Percentiles rank a stretch among this genome's conserved stretches.
These are phyloP conservation scores for Diaporthe vexans DNA, from an alignment of 2,329 filamentous ascomycete species.

Conservation along the genomic window DNA sequence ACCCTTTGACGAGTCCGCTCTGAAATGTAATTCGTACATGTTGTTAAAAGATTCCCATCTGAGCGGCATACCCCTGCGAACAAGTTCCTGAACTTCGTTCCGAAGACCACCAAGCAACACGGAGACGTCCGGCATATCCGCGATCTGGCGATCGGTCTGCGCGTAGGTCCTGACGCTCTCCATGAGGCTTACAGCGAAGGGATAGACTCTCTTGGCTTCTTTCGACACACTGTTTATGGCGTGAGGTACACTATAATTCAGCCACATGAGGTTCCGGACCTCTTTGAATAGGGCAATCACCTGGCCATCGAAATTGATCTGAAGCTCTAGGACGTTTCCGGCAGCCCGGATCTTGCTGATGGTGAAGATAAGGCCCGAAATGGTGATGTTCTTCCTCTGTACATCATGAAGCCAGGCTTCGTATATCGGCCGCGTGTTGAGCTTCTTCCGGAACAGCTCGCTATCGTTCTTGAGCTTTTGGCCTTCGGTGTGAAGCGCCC, in stretches of 20 bases:
- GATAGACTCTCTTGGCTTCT: slow-evolving; percentile 98
- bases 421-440: slow-evolving; percentile 93
- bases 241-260: slow-evolving; percentile 94
- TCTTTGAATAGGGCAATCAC: slow-evolving; percentile 99
- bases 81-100: slow-evolving; percentile 87
- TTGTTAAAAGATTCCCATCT: slow-evolving; percentile 99
- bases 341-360: slow-evolving; percentile 91
- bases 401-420: slow-evolving; percentile 96
- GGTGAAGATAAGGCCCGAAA: slow-evolving; percentile 91
- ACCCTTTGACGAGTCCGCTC: slow-evolving; percentile 55
- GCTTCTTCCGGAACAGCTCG: slow-evolving; percentile 93
- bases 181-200: slow-evolving; percentile 97
- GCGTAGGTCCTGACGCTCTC: slow-evolving; percentile 96
- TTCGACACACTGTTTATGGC: slow-evolving; percentile 96
- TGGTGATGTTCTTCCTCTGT: slow-evolving; percentile 87
- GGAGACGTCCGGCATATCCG: slow-evolving; percentile 87
- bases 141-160: slow-evolving; percentile 88
- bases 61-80: slow-evolving; percentile 88
- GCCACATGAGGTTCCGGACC: slow-evolving; percentile 94
- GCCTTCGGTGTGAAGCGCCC: slow-evolving; percentile 93
- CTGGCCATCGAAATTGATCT: slow-evolving; percentile 96
- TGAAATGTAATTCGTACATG: slow-evolving; percentile 91
- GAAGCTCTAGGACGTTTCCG: slow-evolving; percentile 88
- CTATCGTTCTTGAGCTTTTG: slow-evolving; percentile 94
- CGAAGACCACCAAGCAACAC: slow-evolving; percentile 91